phyloP scores from a whole-genome alignment of 2,329 filamentous ascomycete species.

The Coleophoma crateriformis region DNA sequence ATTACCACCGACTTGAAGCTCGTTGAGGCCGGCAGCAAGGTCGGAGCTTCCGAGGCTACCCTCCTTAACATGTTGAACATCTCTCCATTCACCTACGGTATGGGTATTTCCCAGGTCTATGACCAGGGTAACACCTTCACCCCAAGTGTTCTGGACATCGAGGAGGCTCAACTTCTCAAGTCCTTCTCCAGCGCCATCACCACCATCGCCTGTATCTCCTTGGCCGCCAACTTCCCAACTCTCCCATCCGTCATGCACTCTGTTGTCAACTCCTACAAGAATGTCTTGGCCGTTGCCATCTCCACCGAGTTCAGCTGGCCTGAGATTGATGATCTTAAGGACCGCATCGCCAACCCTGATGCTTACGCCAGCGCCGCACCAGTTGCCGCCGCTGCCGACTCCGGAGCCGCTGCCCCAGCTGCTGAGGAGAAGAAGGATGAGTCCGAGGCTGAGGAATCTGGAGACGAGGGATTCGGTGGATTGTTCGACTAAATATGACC shows the following conservation, averaged over 20 bases:
- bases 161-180: slow-evolving; percentile 89
- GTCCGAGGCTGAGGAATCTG: slow-evolving; percentile 60
- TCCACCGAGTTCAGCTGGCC: slow-evolving; percentile 91
- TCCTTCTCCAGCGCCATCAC: slow-evolving; percentile 74
- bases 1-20: slow-evolving; percentile 98
- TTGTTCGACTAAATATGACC: slow-evolving; percentile 58
- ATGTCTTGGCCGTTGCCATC: slow-evolving; percentile 81
- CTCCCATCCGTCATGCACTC: slow-evolving; percentile 96
- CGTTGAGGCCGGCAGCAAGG: slow-evolving; percentile 86
- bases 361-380: slow-evolving; percentile 85
- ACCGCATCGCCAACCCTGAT: slow-evolving; percentile 98
- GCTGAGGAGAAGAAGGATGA: slow-evolving; percentile 59
- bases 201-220: slow-evolving; percentile 85
- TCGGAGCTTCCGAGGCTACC: slow-evolving; percentile 97
- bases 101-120: slow-evolving; percentile 95
- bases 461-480: slow-evolving; percentile 65
- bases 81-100: slow-evolving; percentile 99
- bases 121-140: slow-evolving; percentile 93
- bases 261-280: slow-evolving; percentile 97
- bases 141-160: slow-evolving; percentile 81
- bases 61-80: slow-evolving; percentile 99
- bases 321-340: slow-evolving; percentile 96
- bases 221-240: slow-evolving; percentile 93
- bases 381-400: slow-evolving; percentile 50
- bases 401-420: slow-evolving; percentile 43